These are phyloP conservation scores for Fusarium avenaceum DNA, from an alignment of 2,329 filamentous ascomycete genomes.

Conservation along the genomic window DNA sequence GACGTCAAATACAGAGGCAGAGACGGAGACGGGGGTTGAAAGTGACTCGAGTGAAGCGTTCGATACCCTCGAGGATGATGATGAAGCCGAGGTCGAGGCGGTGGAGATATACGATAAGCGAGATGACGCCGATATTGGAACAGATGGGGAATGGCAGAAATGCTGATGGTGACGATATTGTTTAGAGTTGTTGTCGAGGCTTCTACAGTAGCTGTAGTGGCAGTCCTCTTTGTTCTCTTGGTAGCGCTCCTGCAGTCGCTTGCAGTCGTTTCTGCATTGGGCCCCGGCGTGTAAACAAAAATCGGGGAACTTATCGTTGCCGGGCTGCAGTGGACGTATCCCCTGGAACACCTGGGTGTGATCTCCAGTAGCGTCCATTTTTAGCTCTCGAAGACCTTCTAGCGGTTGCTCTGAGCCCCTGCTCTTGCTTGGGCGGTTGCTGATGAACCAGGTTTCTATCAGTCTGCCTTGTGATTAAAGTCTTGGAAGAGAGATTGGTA, in stretches of 20 bases:
- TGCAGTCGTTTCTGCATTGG: conserved; percentile 32
- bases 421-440: conserved; percentile 1
- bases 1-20: conserved; percentile 29
- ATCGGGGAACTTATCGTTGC: conserved; percentile 59
- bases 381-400: conserved; percentile 32
- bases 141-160: conserved; percentile 47
- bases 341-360: conserved; percentile 41
- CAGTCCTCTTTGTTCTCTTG: conserved; percentile 21
- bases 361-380: conserved; percentile 43
- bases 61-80: conserved; percentile 42
- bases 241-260: conserved; percentile 11
- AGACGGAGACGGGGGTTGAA: conserved; percentile 41
- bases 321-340: conserved; percentile 51
- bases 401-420: conserved; percentile 28
- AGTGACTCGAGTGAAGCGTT: conserved; percentile 43
- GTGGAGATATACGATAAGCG: conserved; percentile 48
- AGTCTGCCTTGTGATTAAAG: conserved; percentile 8
- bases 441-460: conserved; percentile 11
- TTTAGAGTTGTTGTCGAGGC: conserved; percentile 30
- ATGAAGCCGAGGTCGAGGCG: conserved; percentile 36
- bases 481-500: conserved; percentile 6
- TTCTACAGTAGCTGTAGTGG: conserved; percentile 16
- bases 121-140: conserved; percentile 44
- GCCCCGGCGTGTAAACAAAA: conserved; percentile 58
- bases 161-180: conserved; percentile 46